Evolutionary conservation across 148 eudicot species (phyloP).

Genomic region (Rhododendron vialii): DNA sequence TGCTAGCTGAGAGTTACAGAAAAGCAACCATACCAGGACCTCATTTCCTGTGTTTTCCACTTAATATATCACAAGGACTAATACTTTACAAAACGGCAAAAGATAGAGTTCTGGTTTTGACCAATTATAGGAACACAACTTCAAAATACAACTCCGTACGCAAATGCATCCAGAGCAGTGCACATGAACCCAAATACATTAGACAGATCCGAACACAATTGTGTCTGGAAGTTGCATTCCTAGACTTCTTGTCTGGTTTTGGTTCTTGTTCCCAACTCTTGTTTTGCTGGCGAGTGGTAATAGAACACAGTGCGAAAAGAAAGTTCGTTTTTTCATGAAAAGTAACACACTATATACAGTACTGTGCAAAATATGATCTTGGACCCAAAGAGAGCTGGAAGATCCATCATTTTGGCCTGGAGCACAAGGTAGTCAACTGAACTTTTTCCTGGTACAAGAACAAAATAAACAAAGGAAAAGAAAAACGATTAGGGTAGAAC

Average conservation of each 20-base stretch:
- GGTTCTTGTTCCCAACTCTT: background rate
- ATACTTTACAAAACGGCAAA: background rate
- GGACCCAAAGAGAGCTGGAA: background rate
- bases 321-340: background rate
- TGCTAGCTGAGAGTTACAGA: background rate
- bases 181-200: background rate
- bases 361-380: background rate
- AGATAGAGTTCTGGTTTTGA: background rate
- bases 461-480: background rate
- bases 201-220: too few species aligned
- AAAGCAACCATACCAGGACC: background rate
- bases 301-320: background rate
- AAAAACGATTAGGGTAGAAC: background rate
- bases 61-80: background rate
- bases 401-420: slow-evolving; percentile 44
- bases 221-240: background rate
- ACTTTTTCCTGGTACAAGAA: slow-evolving; percentile 49
- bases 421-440: slow-evolving; percentile 45
- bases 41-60: background rate
- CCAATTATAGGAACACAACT: background rate
- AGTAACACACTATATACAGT: background rate
- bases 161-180: background rate
- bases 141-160: background rate
- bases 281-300: background rate
- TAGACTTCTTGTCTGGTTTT: background rate